Evolutionary conservation across 2,329 filamentous ascomycete species (phyloP), one percentile per base, ranked within the genome.

Genomic region (Sclerotinia glacialis): DNA sequence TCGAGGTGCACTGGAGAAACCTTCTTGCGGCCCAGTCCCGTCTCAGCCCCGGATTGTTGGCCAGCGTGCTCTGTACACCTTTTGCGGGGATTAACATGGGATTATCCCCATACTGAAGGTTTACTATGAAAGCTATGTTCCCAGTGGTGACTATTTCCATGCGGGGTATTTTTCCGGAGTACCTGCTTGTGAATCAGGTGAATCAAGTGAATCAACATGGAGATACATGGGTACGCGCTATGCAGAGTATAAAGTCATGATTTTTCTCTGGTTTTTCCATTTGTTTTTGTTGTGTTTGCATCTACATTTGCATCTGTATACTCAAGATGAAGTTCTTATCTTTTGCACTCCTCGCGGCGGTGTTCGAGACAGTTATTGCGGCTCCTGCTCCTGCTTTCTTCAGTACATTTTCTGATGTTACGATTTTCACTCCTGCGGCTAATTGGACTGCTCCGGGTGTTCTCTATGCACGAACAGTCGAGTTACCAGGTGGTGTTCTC

Each of bases 401-500:
- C 68, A 56, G 59, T 16, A 73, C 73, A 14, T 75, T 76, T 68
- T 71, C 72, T 14, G 67, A 72, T 58, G 69, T 72, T 18, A 76
- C 72, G 1, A 64, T 76, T 28, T 76, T 74, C 47, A 67, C 67
- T 18, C 75, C 75, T 40, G 67, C 69, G 5, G 60, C 71, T 2
- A 72, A 73, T 49, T 76, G 74, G 59, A 75, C 70, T 5, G 69
- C 74, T 59, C 75, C 75, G 31, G 61, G 68, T 26, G 70, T 72
- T 16, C 71, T 77, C 11, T 78, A 78, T 69, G 74, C 75, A 50
- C 76, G 77, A 28, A 77, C 74, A 21, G 74, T 76, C 44, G 74
- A 78, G 68, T 72, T 78, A 18, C 68, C 71, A 11, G 67, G 68
- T 2, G 73, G 81, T n/a, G 78, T 79, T 23, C 78, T 85, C 14